Evolutionary conservation across 108 stramenopile species (phyloP).

Genomic region (Fragilaria radians): DNA sequence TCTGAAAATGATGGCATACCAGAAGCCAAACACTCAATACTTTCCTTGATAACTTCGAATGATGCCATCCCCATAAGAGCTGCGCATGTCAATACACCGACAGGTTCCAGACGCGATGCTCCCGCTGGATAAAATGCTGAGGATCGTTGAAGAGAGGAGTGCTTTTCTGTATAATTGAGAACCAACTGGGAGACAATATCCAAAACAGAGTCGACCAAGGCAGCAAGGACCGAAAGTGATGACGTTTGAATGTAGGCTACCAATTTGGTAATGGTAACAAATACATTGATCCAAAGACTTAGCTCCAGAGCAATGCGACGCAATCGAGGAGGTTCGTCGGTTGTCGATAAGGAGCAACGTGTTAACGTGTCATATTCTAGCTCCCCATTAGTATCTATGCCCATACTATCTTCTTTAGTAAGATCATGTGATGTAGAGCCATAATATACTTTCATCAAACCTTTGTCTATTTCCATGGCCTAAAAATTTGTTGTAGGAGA

Average conservation of each 20-base stretch:
- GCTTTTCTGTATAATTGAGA: conserved; percentile 74
- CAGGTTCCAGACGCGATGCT: conserved; percentile 82
- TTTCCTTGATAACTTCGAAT: conserved; percentile 84
- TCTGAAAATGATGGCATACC: conserved; percentile 26
- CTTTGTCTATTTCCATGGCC: background rate
- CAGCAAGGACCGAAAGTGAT: conserved; percentile 83
- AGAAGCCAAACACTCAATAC: conserved; percentile 28
- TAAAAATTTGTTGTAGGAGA: too few species aligned
- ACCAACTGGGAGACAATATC: conserved; percentile 88
- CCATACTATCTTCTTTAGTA: too few species aligned
- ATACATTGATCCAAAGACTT: conserved; percentile 72
- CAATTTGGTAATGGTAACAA: conserved; percentile 73
- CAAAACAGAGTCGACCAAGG: conserved; percentile 81
- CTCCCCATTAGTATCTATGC: too few species aligned
- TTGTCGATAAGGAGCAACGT: too few species aligned
- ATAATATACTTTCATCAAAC: background rate
- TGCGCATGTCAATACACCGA: conserved; percentile 90
- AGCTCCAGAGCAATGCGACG: conserved; percentile 68
- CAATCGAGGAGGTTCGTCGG: too few species aligned
- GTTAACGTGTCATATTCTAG: too few species aligned
- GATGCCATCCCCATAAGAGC: conserved; percentile 92
- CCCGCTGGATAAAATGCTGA: conserved; percentile 90
- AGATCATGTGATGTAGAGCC: too few species aligned
- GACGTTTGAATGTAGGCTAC: conserved; percentile 67
- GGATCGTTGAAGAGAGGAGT: conserved; percentile 54